phyloP scores from a whole-genome alignment of 2,329 filamentous ascomycete genomes.

The Zymoseptoria passerinii region DNA sequence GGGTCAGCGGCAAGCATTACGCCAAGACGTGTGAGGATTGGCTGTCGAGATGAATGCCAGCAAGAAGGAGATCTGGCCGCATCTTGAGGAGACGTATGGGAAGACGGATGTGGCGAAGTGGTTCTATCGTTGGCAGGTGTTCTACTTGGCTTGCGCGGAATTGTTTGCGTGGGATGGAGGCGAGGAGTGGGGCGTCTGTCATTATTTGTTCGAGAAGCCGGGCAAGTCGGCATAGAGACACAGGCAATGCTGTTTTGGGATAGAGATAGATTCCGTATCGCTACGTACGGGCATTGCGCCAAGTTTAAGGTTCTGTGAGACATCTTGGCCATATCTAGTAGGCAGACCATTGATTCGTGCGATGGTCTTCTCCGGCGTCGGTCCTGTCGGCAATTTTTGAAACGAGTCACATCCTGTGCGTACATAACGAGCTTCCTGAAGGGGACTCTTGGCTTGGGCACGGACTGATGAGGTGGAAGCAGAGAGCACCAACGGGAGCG shows the following conservation, averaged over 20 bases:
- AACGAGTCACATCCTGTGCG: not conserved
- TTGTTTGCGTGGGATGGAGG: conserved; percentile 58
- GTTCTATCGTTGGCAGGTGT: conserved; percentile 65
- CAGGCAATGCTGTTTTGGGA: not conserved
- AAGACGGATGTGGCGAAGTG: conserved; percentile 51
- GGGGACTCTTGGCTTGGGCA: not conserved
- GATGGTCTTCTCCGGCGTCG: too few relatives aligned
- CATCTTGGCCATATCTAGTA: too few relatives aligned
- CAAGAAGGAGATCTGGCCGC: conserved; percentile 55
- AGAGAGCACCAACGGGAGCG: too few relatives aligned
- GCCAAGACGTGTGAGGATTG: conserved; percentile 64
- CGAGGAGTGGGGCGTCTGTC: conserved; percentile 59
- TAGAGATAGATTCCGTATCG: not conserved
- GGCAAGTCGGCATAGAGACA: not conserved
- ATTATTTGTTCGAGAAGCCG: conserved; percentile 58
- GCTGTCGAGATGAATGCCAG: conserved; percentile 52
- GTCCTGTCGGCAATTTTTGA: too few relatives aligned
- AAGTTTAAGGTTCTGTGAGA: not conserved
- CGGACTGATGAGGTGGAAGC: too few relatives aligned
- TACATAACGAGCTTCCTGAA: not conserved
- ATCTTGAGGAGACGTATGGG: conserved; percentile 57
- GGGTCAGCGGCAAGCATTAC: conserved; percentile 61
- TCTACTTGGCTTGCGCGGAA: conserved; percentile 63
- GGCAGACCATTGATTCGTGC: too few relatives aligned
- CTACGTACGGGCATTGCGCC: not conserved